A percentile compares a stretch with the other conserved stretches of the same genome.
These are phyloP conservation scores for Hemileccinum rubropunctum DNA, from an alignment of 768 basidiomycete genomes.

Conservation along the genomic window DNA sequence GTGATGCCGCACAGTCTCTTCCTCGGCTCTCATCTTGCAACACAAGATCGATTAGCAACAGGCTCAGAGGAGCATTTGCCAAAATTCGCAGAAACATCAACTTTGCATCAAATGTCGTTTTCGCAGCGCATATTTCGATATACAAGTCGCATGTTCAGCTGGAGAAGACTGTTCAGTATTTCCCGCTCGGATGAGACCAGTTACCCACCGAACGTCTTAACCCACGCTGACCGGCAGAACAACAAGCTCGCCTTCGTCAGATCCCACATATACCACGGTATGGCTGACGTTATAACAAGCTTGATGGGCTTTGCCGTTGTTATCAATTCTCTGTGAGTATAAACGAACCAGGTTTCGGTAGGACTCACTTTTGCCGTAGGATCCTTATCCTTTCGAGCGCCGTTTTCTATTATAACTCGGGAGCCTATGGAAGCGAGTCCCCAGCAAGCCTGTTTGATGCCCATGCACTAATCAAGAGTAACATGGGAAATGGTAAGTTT, in stretches of 20 bases:
- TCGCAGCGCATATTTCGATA: constrained; percentile 12
- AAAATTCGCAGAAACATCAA: constrained; percentile 2
- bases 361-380: constrained; percentile 34
- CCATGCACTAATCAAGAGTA: constrained; percentile 63
- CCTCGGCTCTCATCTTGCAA: constrained; percentile 82
- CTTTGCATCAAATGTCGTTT: constrained; percentile 20
- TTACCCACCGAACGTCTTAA: constrained; percentile 31
- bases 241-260: constrained; percentile 52
- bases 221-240: constrained; percentile 56
- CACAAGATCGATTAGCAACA: constrained; percentile 65
- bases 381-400: constrained; percentile 82
- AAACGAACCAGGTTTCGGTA: not conserved
- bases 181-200: constrained; percentile 19
- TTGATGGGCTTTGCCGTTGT: constrained; percentile 83
- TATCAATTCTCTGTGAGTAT: constrained; percentile 76
- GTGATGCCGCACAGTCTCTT: constrained; percentile 95
- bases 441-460: constrained; percentile 85
- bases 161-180: constrained; percentile 24
- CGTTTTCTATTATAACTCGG: constrained; percentile 66
- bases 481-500: constrained; percentile 63
- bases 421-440: constrained; percentile 35
- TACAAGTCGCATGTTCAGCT: constrained; percentile 5
- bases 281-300: constrained; percentile 62
- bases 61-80: constrained; percentile 18
- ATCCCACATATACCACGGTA: constrained; percentile 64